Evolutionary conservation across 768 basidiomycete genomes (phyloP).

Genomic region (Mycena epipterygia): DNA sequence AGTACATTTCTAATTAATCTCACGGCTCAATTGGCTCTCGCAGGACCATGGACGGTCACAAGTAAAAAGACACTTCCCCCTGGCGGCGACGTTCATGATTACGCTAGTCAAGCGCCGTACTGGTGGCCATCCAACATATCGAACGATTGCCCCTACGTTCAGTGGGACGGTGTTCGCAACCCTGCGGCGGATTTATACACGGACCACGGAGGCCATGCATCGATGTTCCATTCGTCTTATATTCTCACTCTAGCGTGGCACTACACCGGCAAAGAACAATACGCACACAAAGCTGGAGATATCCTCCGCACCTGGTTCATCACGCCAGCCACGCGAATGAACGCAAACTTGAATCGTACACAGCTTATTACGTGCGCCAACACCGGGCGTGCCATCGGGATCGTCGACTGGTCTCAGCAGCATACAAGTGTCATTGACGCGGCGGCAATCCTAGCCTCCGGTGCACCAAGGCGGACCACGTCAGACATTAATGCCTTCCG

Average conservation of each 20-base stretch:
- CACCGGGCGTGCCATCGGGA: slow-evolving; percentile 26
- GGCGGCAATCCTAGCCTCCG: slow-evolving; percentile 28
- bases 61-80: slow-evolving; percentile 17
- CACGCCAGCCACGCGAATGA: slow-evolving; percentile 53
- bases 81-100: slow-evolving; percentile 23
- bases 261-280: slow-evolving; percentile 48
- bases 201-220: slow-evolving; percentile 48
- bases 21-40: slow-evolving; percentile 24
- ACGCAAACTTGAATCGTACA: slow-evolving; percentile 56
- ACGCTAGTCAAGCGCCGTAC: slow-evolving; percentile 31
- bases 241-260: slow-evolving; percentile 54
- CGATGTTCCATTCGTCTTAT: slow-evolving; percentile 56
- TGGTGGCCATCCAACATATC: slow-evolving; percentile 40
- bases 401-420: slow-evolving; percentile 30
- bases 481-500: slow-evolving; percentile 16
- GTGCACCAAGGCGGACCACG: slow-evolving; percentile 26
- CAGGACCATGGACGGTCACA: slow-evolving; percentile 31
- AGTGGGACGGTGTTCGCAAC: slow-evolving; percentile 50
- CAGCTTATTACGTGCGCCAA: slow-evolving; percentile 41
- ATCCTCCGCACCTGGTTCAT: slow-evolving; percentile 59
- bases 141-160: slow-evolving; percentile 52
- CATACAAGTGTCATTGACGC: slow-evolving; percentile 29
- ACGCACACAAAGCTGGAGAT: slow-evolving; percentile 47
- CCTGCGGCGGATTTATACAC: slow-evolving; percentile 18
- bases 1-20: slow-evolving; percentile 8